These are phyloP conservation scores for Posidonia oceanica DNA, from an alignment of 116 monocot genomes.

Conservation along the genomic window DNA sequence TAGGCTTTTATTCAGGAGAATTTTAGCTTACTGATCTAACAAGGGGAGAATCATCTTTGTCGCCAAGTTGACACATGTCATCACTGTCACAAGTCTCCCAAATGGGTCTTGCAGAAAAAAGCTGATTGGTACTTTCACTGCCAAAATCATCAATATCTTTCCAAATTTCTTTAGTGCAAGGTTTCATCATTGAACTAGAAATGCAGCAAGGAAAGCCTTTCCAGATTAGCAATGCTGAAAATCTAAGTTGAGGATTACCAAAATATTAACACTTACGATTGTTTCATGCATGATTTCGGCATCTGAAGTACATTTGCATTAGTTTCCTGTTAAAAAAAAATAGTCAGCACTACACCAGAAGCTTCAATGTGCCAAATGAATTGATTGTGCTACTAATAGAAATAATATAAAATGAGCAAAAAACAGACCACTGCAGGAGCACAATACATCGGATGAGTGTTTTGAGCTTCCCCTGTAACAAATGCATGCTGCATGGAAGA, in stretches of 20 bases:
- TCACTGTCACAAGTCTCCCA: constrained; percentile 40
- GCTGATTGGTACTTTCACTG: constrained; percentile 20
- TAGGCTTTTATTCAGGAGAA: too few species aligned
- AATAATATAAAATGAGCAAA: background rate
- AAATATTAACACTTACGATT: constrained; percentile 2
- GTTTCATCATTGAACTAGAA: constrained; percentile 7
- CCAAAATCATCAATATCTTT: constrained; percentile 14
- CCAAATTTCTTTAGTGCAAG: constrained; percentile 12
- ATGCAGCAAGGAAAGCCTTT: constrained; percentile 1
- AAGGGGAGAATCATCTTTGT: constrained; percentile 39
- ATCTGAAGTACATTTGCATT: background rate
- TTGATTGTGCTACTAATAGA: background rate
- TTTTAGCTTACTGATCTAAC: constrained; percentile 45
- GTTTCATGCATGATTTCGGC: background rate
- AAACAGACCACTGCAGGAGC: constrained; percentile 35
- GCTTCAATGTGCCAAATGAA: background rate
- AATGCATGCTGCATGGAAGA: constrained; percentile 68
- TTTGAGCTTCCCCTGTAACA: constrained; percentile 51
- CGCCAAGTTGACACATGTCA: constrained; percentile 62
- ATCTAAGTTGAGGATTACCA: background rate
- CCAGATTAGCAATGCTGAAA: background rate
- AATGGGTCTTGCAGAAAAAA: constrained; percentile 24
- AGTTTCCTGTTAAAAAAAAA: background rate
- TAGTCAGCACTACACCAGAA: background rate
- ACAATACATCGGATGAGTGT: constrained; percentile 20